Conservation (phyloP, 345 rosid genomes). For the Populus ilicifolia region DNA sequence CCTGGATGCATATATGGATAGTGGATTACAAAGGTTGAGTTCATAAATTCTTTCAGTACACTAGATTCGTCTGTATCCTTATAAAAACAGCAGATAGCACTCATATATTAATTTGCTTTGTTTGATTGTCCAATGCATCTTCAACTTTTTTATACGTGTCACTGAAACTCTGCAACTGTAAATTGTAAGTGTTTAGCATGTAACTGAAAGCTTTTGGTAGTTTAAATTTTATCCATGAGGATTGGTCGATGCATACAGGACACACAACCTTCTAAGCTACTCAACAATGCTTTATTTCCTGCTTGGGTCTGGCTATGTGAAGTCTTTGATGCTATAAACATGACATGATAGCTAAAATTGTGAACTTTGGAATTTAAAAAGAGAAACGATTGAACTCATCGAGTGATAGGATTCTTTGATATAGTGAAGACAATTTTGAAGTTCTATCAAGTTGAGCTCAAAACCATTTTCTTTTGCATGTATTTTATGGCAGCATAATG, state of each 20-base stretch:
- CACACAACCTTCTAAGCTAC: background rate
- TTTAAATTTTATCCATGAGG: background rate
- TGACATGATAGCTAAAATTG: too few relatives aligned
- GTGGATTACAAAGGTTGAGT: slow-evolving; percentile 58
- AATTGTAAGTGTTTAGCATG: background rate
- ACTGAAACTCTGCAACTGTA: background rate
- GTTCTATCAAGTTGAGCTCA: too few relatives aligned
- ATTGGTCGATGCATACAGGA: background rate
- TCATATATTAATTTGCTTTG: too few relatives aligned
- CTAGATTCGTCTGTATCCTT: background rate
- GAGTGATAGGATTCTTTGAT: too few relatives aligned
- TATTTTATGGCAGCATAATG: background rate
- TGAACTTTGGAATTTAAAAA: too few relatives aligned
- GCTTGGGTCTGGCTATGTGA: background rate
- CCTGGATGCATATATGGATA: slow-evolving; percentile 78
- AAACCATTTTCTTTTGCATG: too few relatives aligned
- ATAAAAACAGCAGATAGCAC: background rate
- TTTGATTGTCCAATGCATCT: too few relatives aligned
- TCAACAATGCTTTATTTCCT: background rate
- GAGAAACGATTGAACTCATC: too few relatives aligned
- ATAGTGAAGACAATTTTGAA: too few relatives aligned
- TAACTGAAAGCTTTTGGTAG: background rate
- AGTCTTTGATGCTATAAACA: too few relatives aligned
- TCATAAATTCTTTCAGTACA: background rate
- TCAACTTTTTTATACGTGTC: background rate